Conservation (phyloP, 768 basidiomycete genomes). For the Rhizopogon vinicolor region DNA sequence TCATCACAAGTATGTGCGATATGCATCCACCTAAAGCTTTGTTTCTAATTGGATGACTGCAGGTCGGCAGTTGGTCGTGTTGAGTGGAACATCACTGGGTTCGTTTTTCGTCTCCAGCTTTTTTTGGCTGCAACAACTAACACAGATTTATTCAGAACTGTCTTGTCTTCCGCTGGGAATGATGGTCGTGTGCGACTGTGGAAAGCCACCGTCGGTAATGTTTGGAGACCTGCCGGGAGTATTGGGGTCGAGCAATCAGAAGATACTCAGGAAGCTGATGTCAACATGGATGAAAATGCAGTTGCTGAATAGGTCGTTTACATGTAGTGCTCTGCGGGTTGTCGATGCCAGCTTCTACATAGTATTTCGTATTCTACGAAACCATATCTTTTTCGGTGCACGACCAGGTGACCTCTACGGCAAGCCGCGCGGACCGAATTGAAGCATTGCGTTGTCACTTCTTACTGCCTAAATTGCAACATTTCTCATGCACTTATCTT, state of each 20-base stretch:
- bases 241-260: conserved; percentile 77
- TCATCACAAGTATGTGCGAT: conserved; percentile 61
- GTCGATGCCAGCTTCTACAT: neutral
- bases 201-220: conserved; percentile 80
- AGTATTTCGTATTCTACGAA: neutral
- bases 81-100: conserved; percentile 94
- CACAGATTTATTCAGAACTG: conserved; percentile 48
- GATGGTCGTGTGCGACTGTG: conserved; percentile 79
- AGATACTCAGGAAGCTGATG: conserved; percentile 38
- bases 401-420: neutral
- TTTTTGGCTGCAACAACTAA: conserved; percentile 1
- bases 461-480: neutral
- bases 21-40: neutral
- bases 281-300: conserved; percentile 39
- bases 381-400: neutral
- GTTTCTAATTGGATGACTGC: conserved; percentile 7
- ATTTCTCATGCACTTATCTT: neutral
- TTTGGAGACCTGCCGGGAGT: conserved; percentile 81
- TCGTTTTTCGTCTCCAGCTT: conserved; percentile 6
- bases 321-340: neutral
- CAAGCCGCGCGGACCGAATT: neutral
- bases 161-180: conserved; percentile 80
- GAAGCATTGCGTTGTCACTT: neutral
- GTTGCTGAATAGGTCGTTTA: conserved; percentile 25
- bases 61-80: conserved; percentile 79